Evolutionary conservation across 2,329 filamentous ascomycete genomes (phyloP).

Genomic region (Penicillium sp.): DNA sequence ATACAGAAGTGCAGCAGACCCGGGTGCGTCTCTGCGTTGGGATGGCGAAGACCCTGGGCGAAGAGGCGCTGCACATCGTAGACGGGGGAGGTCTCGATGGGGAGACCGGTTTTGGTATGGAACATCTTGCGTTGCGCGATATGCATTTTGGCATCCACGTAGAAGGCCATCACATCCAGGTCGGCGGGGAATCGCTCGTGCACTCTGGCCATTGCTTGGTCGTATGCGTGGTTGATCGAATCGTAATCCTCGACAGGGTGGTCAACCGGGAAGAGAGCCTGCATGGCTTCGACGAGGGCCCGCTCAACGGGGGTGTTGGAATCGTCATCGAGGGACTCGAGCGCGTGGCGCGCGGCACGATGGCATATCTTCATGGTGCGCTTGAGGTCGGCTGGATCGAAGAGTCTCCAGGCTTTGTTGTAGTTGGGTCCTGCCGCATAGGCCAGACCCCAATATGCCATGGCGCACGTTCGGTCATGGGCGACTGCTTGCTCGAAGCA

Average conservation of each 20-base stretch:
- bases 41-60: constrained; percentile 53
- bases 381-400: background rate
- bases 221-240: background rate
- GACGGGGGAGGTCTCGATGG: constrained; percentile 47
- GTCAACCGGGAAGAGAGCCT: constrained; percentile 4
- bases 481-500: constrained; percentile 27
- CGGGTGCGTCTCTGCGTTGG: constrained; percentile 56
- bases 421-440: constrained; percentile 1
- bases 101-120: constrained; percentile 52
- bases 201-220: background rate
- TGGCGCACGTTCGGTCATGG: constrained; percentile 24
- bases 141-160: constrained; percentile 62
- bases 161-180: constrained; percentile 59
- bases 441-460: constrained; percentile 21
- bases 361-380: background rate
- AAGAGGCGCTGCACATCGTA: constrained; percentile 56
- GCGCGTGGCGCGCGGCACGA: background rate
- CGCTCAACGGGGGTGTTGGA: constrained; percentile 4
- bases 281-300: constrained; percentile 7
- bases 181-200: constrained; percentile 39
- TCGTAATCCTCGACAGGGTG: background rate
- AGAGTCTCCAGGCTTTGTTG: constrained; percentile 1
- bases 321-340: constrained; percentile 15
- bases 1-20: constrained; percentile 71
- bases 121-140: constrained; percentile 61